Conservation (phyloP, 2,329 filamentous ascomycete species). For the Bertia moriformis region DNA sequence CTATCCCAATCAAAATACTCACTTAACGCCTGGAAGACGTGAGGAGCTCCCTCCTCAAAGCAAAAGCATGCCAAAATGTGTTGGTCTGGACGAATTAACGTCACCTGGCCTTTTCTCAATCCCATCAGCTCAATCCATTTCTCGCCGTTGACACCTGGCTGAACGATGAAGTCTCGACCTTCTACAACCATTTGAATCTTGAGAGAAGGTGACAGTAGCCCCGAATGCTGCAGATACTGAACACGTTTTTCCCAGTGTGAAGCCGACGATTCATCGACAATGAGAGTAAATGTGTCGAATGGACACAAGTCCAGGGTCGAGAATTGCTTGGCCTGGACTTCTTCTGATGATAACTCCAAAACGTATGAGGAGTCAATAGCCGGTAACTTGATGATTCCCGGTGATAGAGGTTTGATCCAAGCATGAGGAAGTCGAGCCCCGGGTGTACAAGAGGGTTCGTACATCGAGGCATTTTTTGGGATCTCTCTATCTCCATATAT, state of each 20-base stretch:
- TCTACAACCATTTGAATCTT: conserved; percentile 3
- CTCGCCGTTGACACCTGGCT: conserved; percentile 5
- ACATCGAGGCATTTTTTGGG: conserved; percentile 15
- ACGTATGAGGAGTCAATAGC: conserved; percentile 15
- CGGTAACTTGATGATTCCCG: conserved; percentile 1
- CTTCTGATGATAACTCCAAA: conserved; percentile 8
- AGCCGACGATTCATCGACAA: conserved; percentile 5
- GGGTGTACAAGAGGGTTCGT: conserved; percentile 10
- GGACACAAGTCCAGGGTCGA: conserved; percentile 16
- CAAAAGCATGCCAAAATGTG: conserved; percentile 11
- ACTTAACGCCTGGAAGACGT: too few species aligned
- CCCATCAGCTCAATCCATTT: conserved; percentile 9
- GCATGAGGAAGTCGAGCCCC: conserved; percentile 19
- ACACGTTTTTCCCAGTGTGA: conserved; percentile 4
- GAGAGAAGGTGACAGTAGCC: conserved; percentile 4
- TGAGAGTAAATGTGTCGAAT: conserved; percentile 13
- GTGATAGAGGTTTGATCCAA: conserved; percentile 14
- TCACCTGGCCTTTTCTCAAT: conserved; percentile 8
- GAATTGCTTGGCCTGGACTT: conserved; percentile 10
- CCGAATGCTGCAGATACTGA: conserved; percentile 1
- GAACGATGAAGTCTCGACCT: conserved; percentile 9
- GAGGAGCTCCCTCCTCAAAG: too few species aligned
- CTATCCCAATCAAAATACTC: too few species aligned
- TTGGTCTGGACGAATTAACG: conserved; percentile 17
- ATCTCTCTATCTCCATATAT: conserved; percentile 13